These are phyloP conservation scores for Platanthera guangdongensis DNA, from an alignment of 106 monocot species.

Conservation along the genomic window DNA sequence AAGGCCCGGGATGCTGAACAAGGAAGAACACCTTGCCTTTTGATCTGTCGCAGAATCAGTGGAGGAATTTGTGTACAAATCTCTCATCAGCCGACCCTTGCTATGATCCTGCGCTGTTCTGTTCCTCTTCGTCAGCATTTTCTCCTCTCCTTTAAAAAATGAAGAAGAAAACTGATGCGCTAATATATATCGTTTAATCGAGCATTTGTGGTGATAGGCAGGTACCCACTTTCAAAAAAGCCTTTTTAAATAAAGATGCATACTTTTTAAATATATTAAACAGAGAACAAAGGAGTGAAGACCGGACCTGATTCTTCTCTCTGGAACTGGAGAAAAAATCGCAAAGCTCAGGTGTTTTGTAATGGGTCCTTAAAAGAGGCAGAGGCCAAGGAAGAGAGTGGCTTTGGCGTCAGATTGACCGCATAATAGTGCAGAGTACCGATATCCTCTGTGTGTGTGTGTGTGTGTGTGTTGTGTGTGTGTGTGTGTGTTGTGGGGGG, in stretches of 20 bases:
- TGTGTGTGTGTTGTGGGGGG: not conserved
- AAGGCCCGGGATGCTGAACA: conserved; percentile 52
- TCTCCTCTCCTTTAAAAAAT: not conserved
- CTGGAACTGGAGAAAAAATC: not conserved
- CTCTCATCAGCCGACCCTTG: conserved; percentile 15
- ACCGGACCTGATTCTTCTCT: not conserved
- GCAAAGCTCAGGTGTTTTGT: conserved; percentile 3
- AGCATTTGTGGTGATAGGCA: too few species aligned
- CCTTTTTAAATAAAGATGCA: not conserved
- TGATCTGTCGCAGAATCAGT: conserved; percentile 11
- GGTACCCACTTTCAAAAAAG: not conserved
- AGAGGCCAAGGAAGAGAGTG: not conserved
- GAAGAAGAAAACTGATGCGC: not conserved
- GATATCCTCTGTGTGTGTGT: not conserved
- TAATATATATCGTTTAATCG: too few species aligned
- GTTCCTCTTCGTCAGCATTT: conserved; percentile 52
- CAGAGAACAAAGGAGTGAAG: not conserved
- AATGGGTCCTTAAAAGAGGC: not conserved
- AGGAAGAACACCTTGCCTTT: conserved; percentile 23
- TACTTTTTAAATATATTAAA: not conserved
- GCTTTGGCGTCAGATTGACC: not conserved
- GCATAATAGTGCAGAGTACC: conserved; percentile 1
- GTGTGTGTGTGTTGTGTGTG: not conserved
- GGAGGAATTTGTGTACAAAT: conserved; percentile 24
- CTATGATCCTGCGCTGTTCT: conserved; percentile 22